These are phyloP conservation scores for Cyberlindnera japonica DNA, from an alignment of 805 yeast genomes.

Conservation along the genomic window DNA sequence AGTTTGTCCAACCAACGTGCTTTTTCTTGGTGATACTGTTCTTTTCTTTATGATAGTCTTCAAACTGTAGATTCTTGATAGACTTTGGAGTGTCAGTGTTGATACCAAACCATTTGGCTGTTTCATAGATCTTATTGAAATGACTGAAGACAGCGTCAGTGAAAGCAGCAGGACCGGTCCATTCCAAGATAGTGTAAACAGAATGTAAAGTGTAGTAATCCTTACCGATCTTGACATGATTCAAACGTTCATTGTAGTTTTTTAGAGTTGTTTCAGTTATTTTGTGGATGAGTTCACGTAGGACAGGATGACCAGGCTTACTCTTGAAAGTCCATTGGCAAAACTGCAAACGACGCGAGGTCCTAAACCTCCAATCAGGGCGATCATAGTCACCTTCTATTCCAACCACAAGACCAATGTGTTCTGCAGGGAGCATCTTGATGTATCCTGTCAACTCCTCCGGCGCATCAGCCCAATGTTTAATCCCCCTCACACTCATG, in stretches of 20 bases:
- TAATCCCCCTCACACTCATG: conserved; percentile 38
- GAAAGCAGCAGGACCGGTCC: conserved; percentile 56
- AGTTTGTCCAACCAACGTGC: conserved; percentile 21
- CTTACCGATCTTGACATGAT: conserved; percentile 29
- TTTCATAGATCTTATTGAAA: conserved; percentile 34
- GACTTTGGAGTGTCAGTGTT: conserved; percentile 36
- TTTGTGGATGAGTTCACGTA: conserved; percentile 51
- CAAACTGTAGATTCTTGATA: conserved; percentile 10
- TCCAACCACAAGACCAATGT: conserved; percentile 50
- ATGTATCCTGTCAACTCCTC: conserved; percentile 43
- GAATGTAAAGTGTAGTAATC: conserved; percentile 45
- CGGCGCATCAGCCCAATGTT: conserved; percentile 54
- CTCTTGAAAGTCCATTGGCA: conserved; percentile 61
- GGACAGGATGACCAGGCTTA: conserved; percentile 60
- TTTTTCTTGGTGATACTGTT: conserved; percentile 10
- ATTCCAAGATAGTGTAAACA: conserved; percentile 52
- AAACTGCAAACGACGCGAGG: conserved; percentile 53
- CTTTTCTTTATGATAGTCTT: conserved; percentile 13
- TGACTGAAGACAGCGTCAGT: conserved; percentile 45
- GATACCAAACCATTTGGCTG: not conserved
- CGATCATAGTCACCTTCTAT: conserved; percentile 52
- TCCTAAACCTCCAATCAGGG: conserved; percentile 51
- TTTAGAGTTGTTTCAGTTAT: conserved; percentile 50
- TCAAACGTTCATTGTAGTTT: conserved; percentile 31
- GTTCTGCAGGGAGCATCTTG: conserved; percentile 35